Conservation (phyloP, 345 rosid genomes). For the Moringa oleifera region DNA sequence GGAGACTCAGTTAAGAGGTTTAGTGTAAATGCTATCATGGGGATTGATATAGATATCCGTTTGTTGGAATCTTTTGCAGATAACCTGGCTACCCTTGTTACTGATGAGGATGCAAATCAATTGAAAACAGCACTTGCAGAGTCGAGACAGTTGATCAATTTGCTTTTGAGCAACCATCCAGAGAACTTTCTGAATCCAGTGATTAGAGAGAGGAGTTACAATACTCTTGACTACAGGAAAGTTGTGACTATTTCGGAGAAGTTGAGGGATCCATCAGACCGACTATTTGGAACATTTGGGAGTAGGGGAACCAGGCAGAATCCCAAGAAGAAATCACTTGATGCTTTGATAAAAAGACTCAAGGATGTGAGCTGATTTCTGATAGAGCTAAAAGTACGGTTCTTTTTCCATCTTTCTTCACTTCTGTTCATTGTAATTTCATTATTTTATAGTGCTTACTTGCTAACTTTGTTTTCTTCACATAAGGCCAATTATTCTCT, state of each 20-base stretch:
- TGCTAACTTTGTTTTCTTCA: conserved; percentile 19
- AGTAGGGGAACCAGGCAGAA: conserved; percentile 81
- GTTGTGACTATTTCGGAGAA: conserved; percentile 79
- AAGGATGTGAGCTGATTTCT: conserved; percentile 69
- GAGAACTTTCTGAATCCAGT: conserved; percentile 86
- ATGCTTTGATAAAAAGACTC: conserved; percentile 80
- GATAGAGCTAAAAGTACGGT: conserved; percentile 21
- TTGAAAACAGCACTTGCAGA: conserved; percentile 75
- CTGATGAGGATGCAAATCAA: conserved; percentile 75
- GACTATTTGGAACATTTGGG: conserved; percentile 89
- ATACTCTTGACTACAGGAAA: conserved; percentile 69
- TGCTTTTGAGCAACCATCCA: conserved; percentile 86
- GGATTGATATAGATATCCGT: conserved; percentile 75
- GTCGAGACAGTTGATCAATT: conserved; percentile 73
- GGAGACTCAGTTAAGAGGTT: conserved; percentile 85
- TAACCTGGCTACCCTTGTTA: conserved; percentile 53
- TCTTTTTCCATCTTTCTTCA: conserved; percentile 17
- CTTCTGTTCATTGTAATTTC: conserved; percentile 29
- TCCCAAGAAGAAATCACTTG: conserved; percentile 90
- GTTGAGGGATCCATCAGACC: conserved; percentile 80
- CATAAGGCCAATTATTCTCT: conserved; percentile 13
- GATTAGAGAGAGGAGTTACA: conserved; percentile 85
- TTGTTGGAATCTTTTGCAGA: conserved; percentile 86
- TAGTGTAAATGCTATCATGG: conserved; percentile 70
- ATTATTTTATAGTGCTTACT: conserved; percentile 23